phyloP scores from a whole-genome alignment of 2,329 filamentous ascomycete genomes.

The Fusarium tjaetaba region DNA sequence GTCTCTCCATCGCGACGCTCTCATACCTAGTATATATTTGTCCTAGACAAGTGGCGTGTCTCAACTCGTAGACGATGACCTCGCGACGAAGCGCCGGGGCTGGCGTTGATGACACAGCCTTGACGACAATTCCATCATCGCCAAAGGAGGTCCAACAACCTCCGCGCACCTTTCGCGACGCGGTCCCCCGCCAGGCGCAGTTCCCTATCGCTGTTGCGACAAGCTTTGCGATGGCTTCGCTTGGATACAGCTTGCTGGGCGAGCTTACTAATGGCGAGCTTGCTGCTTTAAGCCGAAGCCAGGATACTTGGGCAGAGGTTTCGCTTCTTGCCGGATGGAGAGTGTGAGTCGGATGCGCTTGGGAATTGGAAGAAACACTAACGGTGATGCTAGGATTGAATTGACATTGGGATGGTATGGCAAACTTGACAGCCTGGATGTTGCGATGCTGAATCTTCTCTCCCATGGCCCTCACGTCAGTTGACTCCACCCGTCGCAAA shows the following conservation, averaged over 20 bases:
- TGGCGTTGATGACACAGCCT: constrained; percentile 30
- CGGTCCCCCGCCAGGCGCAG: constrained; percentile 56
- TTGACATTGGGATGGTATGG: constrained; percentile 78
- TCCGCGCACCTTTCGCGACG: constrained; percentile 26
- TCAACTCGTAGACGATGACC: constrained; percentile 27
- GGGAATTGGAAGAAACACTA: not conserved
- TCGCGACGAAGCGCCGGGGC: constrained; percentile 38
- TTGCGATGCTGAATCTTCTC: constrained; percentile 72
- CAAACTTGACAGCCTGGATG: constrained; percentile 77
- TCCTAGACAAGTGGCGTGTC: constrained; percentile 12
- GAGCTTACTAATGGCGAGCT: constrained; percentile 72
- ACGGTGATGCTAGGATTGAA: constrained; percentile 63
- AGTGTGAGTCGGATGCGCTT: constrained; percentile 57
- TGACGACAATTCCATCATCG: constrained; percentile 24
- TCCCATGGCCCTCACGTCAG: constrained; percentile 77
- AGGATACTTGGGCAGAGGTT: constrained; percentile 71
- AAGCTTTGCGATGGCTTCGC: constrained; percentile 69
- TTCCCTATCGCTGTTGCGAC: constrained; percentile 64
- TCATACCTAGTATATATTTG: not conserved
- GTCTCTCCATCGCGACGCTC: constrained; percentile 10
- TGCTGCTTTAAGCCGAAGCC: constrained; percentile 70
- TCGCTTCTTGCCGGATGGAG: constrained; percentile 63
- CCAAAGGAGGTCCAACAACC: constrained; percentile 9
- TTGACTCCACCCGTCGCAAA: constrained; percentile 25
- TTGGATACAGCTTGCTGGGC: constrained; percentile 71